These are phyloP conservation scores for Musa beccarii DNA, from an alignment of 176 grass and related monocot genomes.

Conservation along the genomic window DNA sequence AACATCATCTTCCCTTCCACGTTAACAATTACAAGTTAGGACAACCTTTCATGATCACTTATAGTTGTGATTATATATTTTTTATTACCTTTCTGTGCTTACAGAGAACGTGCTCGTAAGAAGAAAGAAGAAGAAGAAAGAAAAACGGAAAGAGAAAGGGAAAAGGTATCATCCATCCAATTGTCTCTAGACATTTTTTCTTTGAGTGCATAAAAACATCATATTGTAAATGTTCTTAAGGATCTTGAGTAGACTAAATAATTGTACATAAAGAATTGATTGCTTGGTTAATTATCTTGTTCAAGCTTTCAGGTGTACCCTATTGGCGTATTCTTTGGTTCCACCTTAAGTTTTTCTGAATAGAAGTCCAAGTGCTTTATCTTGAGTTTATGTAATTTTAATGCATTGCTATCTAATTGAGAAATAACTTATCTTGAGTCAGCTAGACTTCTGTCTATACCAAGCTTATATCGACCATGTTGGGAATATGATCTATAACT, in stretches of 20 bases:
- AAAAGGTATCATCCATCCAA: slow-evolving; percentile 45
- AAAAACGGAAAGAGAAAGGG: slow-evolving; percentile 93
- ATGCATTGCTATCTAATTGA: neutral
- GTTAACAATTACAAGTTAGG: too few species aligned
- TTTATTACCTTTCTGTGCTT: too few species aligned
- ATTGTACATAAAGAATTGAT: neutral
- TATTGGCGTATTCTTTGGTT: neutral
- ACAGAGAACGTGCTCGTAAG: slow-evolving; percentile 61
- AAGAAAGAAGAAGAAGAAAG: slow-evolving; percentile 99
- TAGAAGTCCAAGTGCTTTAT: neutral
- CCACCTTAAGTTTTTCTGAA: neutral
- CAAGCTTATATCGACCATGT: neutral
- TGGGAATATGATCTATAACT: neutral
- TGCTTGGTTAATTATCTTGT: neutral
- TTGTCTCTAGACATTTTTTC: slow-evolving; percentile 8
- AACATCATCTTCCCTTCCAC: too few species aligned
- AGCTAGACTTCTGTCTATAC: neutral
- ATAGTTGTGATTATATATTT: too few species aligned
- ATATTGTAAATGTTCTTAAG: neutral
- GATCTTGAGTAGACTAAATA: neutral
- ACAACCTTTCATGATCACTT: too few species aligned
- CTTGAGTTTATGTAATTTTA: neutral
- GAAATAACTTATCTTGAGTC: neutral
- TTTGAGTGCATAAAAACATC: slow-evolving; percentile 4
- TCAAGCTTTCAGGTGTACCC: neutral